Conservation (phyloP, 345 rosid genomes). For the Salix udensis region DNA sequence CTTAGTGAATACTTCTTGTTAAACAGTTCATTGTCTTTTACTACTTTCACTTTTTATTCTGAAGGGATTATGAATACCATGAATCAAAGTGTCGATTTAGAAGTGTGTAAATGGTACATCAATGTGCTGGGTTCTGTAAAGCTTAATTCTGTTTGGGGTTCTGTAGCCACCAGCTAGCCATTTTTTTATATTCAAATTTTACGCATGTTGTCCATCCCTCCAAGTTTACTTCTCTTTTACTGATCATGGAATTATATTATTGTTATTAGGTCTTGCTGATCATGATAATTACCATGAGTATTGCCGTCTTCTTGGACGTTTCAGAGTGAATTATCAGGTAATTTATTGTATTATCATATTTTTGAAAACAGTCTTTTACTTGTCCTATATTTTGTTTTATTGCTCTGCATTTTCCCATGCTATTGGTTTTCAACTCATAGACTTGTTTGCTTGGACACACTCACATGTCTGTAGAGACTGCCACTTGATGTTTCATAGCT, state of each 20-base stretch:
- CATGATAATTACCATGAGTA: slow-evolving; percentile 99
- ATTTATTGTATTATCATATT: neutral
- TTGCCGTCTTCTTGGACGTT: slow-evolving; percentile 98
- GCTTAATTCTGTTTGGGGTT: neutral
- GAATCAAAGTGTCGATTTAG: neutral
- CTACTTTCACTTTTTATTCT: neutral
- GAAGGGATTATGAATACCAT: neutral
- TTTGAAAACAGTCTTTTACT: neutral
- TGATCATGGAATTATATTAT: slow-evolving; percentile 13
- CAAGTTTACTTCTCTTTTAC: neutral
- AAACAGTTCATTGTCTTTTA: neutral
- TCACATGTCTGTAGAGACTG: neutral
- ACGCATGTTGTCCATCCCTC: neutral
- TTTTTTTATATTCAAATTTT: neutral
- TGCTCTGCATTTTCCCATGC: neutral
- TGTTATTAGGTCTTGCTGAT: slow-evolving; percentile 86
- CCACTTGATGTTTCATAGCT: neutral
- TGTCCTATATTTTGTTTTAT: neutral
- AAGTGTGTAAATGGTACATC: neutral
- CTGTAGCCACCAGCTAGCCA: neutral
- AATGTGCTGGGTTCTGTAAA: neutral
- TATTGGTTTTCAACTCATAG: slow-evolving; percentile 1
- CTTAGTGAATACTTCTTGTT: neutral
- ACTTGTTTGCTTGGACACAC: neutral
- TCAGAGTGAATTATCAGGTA: slow-evolving; percentile 94